A percentile compares a stretch with the other conserved stretches of the same genome.
Conservation (phyloP, 2,329 filamentous ascomycete genomes). For the Gremmenia infestans region DNA sequence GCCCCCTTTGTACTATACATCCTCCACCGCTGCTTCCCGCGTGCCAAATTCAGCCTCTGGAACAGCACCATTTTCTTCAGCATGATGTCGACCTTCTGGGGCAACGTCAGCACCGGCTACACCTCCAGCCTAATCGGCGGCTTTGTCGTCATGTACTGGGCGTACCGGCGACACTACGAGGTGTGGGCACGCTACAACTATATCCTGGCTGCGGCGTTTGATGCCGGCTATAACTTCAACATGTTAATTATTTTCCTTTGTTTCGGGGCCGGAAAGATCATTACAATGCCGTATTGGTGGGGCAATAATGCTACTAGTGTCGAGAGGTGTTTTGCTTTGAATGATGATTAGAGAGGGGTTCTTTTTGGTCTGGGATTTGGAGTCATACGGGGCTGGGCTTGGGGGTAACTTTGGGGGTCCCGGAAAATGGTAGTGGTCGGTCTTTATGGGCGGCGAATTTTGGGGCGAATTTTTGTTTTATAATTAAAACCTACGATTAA, state of each 20-base stretch:
- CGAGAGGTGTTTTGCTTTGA: constrained; percentile 54
- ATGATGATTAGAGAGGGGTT: constrained; percentile 9
- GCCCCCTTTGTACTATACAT: constrained; percentile 44
- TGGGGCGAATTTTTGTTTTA: not conserved
- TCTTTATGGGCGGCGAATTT: not conserved
- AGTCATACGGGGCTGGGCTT: not conserved
- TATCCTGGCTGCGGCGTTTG: constrained; percentile 55
- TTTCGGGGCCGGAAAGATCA: constrained; percentile 51
- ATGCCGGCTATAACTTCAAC: constrained; percentile 58
- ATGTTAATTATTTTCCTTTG: constrained; percentile 57
- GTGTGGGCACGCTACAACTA: constrained; percentile 59
- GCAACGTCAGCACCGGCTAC: constrained; percentile 57
- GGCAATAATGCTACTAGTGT: constrained; percentile 51
- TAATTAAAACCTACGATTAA: no score
- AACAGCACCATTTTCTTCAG: constrained; percentile 60
- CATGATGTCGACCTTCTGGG: constrained; percentile 50
- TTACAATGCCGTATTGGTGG: constrained; percentile 61
- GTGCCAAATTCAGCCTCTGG: constrained; percentile 47
- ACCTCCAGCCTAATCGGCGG: constrained; percentile 53
- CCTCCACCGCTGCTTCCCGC: constrained; percentile 49
- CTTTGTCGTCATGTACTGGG: constrained; percentile 55
- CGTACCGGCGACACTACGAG: constrained; percentile 49
- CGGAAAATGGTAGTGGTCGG: no score
- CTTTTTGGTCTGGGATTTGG: not conserved
- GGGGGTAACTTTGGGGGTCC: not conserved